Evolutionary conservation across 2,329 filamentous ascomycete species (phyloP), one percentile per base, ranked within the genome.

Genomic region (Zymoseptoria brevis): DNA sequence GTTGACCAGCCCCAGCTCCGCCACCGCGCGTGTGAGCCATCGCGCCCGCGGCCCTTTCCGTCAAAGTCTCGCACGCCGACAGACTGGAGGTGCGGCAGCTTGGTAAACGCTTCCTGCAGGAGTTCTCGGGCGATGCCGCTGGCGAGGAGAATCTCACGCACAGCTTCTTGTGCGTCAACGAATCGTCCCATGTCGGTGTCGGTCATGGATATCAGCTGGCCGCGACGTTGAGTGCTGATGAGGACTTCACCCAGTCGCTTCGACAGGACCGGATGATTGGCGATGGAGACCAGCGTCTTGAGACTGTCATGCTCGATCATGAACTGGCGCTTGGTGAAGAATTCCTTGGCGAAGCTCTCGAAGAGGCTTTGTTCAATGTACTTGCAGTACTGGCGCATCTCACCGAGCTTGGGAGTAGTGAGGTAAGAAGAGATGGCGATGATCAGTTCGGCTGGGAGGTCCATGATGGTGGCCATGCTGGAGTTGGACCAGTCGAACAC

Each of bases 261-360:
- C 9, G 72, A 71, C 1, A 78, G 67, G 30, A 69, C 71, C 22
- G 64, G 66, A 60, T 77, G 72, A 50, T 73, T 70, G 9, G 75
- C 72, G 55, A 78, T 77, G 54, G 73, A 73, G 35, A 76, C 57
- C 13, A 87, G 74, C 0, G 79, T 75, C 56, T 81, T 76, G 8
- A 87, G 73, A 65, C 84, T 87, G 64, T 76, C 72, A 35, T 81
- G 74, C 1, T 79, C 80, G 57, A 87, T 67, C 81, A 86, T 85
- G 72, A 87, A 88, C 67, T 87, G 84, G 66, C 81, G 83, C 69
- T 83, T 84, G 55, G 75, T 76, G 72, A 89, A 88, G 75, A 86
- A 88, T 62, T 87, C 84, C 22, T 75, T 75, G 26, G 80, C 76
- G 64, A 87, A 88, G 35, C 75, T 75, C 54, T 78, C 74, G 70